A percentile compares a stretch with the other conserved stretches of the same genome.
Evolutionary conservation across 208 protist genomes (phyloP).

Genomic region (Phytomonas serpens): DNA sequence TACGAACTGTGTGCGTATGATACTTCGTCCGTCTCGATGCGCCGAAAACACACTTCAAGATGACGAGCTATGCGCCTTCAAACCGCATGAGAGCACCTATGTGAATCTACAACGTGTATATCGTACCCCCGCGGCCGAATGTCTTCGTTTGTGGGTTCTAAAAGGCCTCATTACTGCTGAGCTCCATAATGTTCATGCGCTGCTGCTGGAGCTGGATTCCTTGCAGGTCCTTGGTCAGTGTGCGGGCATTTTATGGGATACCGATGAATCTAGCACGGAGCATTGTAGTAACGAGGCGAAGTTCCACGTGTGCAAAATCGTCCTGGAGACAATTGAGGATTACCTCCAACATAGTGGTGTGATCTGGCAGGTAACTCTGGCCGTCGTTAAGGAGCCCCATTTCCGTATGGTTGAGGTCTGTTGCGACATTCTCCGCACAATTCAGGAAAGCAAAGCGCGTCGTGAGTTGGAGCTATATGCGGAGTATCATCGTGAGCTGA

Average conservation of each 20-base stretch:
- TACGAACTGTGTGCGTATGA: constrained; percentile 50
- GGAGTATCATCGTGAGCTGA: neutral
- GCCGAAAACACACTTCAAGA: constrained; percentile 20
- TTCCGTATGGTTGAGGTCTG: neutral
- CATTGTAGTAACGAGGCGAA: constrained; percentile 28
- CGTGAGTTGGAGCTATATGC: neutral
- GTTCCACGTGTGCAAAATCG: constrained; percentile 79
- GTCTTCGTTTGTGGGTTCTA: constrained; percentile 69
- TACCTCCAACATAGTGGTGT: constrained; percentile 82
- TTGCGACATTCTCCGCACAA: constrained; percentile 2
- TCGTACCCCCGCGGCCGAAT: constrained; percentile 58
- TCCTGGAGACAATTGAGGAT: constrained; percentile 79
- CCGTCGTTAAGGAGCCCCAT: constrained; percentile 25
- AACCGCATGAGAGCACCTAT: constrained; percentile 37
- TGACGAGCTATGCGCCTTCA: constrained; percentile 42
- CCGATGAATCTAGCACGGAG: constrained; percentile 16
- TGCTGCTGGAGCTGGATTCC: constrained; percentile 71
- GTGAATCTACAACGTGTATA: constrained; percentile 30
- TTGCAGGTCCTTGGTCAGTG: constrained; percentile 54
- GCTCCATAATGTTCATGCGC: constrained; percentile 43
- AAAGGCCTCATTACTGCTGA: constrained; percentile 72
- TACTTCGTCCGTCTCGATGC: constrained; percentile 37
- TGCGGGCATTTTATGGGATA: constrained; percentile 54
- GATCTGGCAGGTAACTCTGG: constrained; percentile 69
- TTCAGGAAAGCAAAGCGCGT: neutral